Evolutionary conservation across 148 eudicot species (phyloP), one percentile per base, ranked within the genome.

Genomic region (Vaccinium darrowii): DNA sequence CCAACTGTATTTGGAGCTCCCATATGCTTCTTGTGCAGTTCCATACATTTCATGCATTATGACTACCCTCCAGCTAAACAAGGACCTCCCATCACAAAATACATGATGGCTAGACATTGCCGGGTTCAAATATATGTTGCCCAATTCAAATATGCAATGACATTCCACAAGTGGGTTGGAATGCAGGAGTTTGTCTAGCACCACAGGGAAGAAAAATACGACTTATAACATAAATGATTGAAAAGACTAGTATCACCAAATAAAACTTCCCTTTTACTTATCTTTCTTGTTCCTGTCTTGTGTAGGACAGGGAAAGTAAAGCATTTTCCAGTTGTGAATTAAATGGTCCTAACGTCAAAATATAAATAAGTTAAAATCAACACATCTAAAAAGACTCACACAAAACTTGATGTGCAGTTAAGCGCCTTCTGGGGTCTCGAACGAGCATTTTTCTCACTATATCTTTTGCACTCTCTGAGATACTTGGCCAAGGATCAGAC

Each of bases 401-500:
- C 78, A 95, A 89, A 88, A 94, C 98, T 89, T 95, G 94, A 88
- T 95, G 94, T 13, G 98, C 98, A 71, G 93, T 94, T 83, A 89
- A 88, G 25, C 98, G 94, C 79, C 88, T 93, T 86, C 71, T 92
- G 1, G 98, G 98, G 84, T 95, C 98, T 82, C 96, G 90, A 43
- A 91, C 88, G 76, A 95, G 98, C 98, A 95, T 95, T 92, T 80
- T 92, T 56, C 95, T 89, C 83, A 95, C 97, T 67, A 95, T 84
- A 92, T 95, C 96, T 90, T 94, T 93, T 86, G 98, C 98, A 84
- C 93, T 89, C 75, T 91, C 94, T 27, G 98, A 94, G 85, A 94
- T 94, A 83, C 91, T 89, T 30, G 98, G 98, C 98, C 98, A 95
- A 71, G 97, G 97, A 73, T 95, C 97, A 51, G 97, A 93, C 8